Conservation (phyloP, 2,329 filamentous ascomycete genomes). For the Alternaria dauci region DNA sequence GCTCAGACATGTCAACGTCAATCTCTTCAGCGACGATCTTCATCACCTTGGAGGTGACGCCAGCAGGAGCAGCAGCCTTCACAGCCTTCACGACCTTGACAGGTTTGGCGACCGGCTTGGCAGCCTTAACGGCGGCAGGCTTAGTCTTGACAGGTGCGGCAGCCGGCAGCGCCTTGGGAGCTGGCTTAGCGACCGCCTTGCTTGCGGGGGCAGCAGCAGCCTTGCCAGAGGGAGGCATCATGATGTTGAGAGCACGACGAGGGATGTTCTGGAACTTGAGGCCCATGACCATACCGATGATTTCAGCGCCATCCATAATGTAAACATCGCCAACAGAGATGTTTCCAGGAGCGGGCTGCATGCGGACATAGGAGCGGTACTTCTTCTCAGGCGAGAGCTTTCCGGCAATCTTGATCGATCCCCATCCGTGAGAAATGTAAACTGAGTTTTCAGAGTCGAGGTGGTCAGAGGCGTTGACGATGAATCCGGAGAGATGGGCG, state of each 20-base stretch:
- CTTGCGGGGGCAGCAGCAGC: constrained; percentile 48
- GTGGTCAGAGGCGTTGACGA: constrained; percentile 67
- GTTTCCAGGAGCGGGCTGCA: constrained; percentile 65
- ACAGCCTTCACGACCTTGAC: constrained; percentile 58
- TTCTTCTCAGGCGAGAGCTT: constrained; percentile 61
- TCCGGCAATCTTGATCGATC: constrained; percentile 65
- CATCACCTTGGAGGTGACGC: constrained; percentile 64
- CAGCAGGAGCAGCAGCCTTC: constrained; percentile 56
- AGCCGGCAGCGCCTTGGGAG: constrained; percentile 48
- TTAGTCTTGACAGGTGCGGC: constrained; percentile 43
- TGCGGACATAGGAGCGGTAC: constrained; percentile 69
- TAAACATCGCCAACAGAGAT: constrained; percentile 68
- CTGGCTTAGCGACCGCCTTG: constrained; percentile 46
- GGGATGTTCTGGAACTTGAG: constrained; percentile 74
- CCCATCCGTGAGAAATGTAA: constrained; percentile 70
- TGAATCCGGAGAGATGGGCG: constrained; percentile 66
- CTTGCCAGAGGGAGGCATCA: constrained; percentile 68
- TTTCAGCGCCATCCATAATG: constrained; percentile 66
- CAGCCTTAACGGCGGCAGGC: constrained; percentile 47
- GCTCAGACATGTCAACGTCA: constrained; percentile 65
- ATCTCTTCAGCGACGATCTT: constrained; percentile 73
- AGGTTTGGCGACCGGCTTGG: constrained; percentile 59
- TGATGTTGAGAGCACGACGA: constrained; percentile 70
- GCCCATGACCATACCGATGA: constrained; percentile 66
- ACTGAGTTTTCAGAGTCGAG: constrained; percentile 67